These are phyloP conservation scores for Passiflora organensis DNA, from an alignment of 345 rosid species.

Conservation along the genomic window DNA sequence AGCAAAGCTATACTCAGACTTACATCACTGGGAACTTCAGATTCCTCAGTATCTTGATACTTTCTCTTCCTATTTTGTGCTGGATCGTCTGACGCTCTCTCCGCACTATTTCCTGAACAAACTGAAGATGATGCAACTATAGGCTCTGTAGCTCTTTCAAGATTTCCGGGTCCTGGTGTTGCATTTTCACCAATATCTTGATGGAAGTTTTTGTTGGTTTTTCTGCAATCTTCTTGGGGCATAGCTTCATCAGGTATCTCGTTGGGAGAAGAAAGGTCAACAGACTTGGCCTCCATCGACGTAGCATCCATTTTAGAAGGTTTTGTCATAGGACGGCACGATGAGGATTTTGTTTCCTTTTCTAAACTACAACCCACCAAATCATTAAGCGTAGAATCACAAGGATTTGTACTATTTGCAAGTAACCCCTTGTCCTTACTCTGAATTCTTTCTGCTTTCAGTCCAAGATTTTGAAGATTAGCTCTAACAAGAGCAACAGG, in stretches of 20 bases:
- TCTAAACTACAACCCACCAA: conserved; percentile 15
- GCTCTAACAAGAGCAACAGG: conserved; percentile 50
- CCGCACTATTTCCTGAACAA: conserved; percentile 66
- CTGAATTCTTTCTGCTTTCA: conserved; percentile 21
- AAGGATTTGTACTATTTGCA: conserved; percentile 19
- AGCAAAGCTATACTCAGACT: conserved; percentile 13
- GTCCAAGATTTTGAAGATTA: conserved; percentile 28
- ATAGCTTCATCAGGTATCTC: conserved; percentile 33
- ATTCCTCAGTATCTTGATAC: conserved; percentile 47
- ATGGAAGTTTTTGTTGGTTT: conserved; percentile 16
- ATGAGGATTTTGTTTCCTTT: conserved; percentile 30
- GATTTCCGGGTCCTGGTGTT: conserved; percentile 32
- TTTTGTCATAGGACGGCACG: conserved; percentile 23
- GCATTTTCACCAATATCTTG: conserved; percentile 30
- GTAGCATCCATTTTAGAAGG: conserved; percentile 35
- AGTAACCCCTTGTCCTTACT: conserved; percentile 28
- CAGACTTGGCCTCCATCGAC: conserved; percentile 28
- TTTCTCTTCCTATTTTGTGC: conserved; percentile 55
- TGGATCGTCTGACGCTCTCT: conserved; percentile 51
- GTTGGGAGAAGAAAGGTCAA: conserved; percentile 27
- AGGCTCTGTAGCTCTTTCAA: conserved; percentile 48
- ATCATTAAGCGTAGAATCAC: conserved; percentile 11
- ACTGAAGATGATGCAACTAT: conserved; percentile 64
- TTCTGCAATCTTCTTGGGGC: conserved; percentile 25
- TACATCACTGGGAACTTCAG: conserved; percentile 70